A percentile compares a stretch with the other conserved stretches of the same genome.
These are phyloP conservation scores for Pseudopithomyces maydicus DNA, from an alignment of 2,329 filamentous ascomycete species.

Conservation along the genomic window DNA sequence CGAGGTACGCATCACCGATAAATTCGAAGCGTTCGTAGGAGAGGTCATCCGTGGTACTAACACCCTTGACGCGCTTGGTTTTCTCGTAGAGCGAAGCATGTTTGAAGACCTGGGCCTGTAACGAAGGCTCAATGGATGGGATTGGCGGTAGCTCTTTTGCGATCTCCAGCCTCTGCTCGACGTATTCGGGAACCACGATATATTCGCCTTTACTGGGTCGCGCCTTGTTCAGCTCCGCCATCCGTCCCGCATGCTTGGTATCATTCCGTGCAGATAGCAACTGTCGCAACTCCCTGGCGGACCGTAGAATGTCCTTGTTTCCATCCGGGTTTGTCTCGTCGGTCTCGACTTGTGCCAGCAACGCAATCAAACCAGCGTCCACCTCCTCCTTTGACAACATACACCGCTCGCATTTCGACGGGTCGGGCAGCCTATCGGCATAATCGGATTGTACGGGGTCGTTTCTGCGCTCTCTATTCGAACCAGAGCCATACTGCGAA, in stretches of 20 bases:
- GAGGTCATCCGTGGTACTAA: constrained; percentile 25
- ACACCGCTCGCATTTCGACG: constrained; percentile 20
- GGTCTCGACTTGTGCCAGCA: constrained; percentile 37
- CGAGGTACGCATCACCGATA: constrained; percentile 84
- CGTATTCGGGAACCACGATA: constrained; percentile 32
- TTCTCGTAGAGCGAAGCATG: constrained; percentile 53
- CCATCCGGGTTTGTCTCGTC: constrained; percentile 29
- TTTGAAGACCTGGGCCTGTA: constrained; percentile 70
- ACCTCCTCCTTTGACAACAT: constrained; percentile 24
- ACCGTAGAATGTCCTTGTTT: constrained; percentile 33
- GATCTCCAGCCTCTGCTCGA: constrained; percentile 27
- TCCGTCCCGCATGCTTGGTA: constrained; percentile 55
- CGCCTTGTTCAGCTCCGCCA: constrained; percentile 46
- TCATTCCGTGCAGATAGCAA: constrained; percentile 28
- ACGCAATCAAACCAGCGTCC: constrained; percentile 34
- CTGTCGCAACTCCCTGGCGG: constrained; percentile 32
- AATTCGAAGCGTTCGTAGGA: constrained; percentile 86
- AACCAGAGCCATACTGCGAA: background rate
- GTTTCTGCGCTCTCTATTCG: constrained; percentile 10
- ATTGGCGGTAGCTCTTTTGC: constrained; percentile 59
- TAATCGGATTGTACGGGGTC: constrained; percentile 9
- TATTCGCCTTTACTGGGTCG: constrained; percentile 26
- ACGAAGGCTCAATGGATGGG: constrained; percentile 64
- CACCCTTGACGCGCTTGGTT: constrained; percentile 2
- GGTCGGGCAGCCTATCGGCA: constrained; percentile 16